Evolutionary conservation across 495 filamentous ascomycete genomes (phyloP), one percentile per base, ranked within the genome.

Genomic region (Penicillium verhagenii): DNA sequence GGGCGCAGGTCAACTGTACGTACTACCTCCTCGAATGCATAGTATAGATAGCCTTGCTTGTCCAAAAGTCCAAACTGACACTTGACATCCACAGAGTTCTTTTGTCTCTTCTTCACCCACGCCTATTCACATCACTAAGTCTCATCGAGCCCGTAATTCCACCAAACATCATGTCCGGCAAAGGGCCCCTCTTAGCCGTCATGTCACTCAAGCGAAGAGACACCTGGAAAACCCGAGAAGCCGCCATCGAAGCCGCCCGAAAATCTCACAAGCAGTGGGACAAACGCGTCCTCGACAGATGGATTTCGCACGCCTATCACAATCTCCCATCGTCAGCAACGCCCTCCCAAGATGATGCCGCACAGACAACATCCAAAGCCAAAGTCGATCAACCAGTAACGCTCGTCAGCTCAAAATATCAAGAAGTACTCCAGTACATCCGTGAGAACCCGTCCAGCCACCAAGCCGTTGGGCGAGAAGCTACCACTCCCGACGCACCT

Each of bases 91-190:
- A n/a, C 25, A 54, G 39, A 16, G 26, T 44, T n/a, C 39, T 52
- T 33, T 16, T 50, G 39, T 51, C 56, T n/a, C 42, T 50, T n/a
- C 33, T 43, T 13, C 90, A 96, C 72, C 92, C 94, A 10, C 85
- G 92, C 4, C 82, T 97, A 6, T 79, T 97, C 54, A 79, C 85
- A 44, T 83, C 84, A 2, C 62, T 96, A 6, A 77, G 95, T 47
- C 80, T 95, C 9, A 72, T 97, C 2, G 93, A 97, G 67, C 91
- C 93, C 3, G 84, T 90, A 24, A 81, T 93, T 50, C 82, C 87
- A 60, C 70, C 67, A 28, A 71, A 79, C 66, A 67, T 69, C 26
- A 76, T 39, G 0, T 43, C 52, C 10, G 23, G n/a, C 11, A 25
- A 21, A 44, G 48, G 31, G 19, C 20, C 75, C 54, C 67, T 66